These are phyloP conservation scores for Chalciporus chontae DNA, from an alignment of 768 basidiomycete species.

Conservation along the genomic window DNA sequence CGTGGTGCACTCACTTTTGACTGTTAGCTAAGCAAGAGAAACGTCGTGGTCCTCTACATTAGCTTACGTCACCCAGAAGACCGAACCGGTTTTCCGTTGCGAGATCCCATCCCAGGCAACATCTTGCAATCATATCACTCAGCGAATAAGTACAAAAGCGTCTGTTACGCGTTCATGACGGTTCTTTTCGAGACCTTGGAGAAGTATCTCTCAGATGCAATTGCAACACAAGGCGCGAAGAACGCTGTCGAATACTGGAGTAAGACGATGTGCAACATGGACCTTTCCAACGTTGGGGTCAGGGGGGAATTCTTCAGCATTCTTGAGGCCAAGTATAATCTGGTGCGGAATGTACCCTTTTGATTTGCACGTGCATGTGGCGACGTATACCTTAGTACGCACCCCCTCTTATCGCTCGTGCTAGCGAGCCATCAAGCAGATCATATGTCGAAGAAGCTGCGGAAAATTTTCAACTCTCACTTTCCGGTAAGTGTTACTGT, in stretches of 20 bases:
- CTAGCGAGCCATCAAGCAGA: no score
- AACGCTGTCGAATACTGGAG: neutral
- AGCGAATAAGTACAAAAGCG: neutral
- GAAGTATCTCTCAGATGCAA: neutral
- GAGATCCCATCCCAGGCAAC: neutral
- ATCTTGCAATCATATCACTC: neutral
- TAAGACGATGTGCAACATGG: neutral
- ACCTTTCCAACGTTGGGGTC: neutral
- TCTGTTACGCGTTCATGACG: neutral
- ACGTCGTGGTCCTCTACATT: slow-evolving; percentile 17
- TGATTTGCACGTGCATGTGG: no score
- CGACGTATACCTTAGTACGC: no score
- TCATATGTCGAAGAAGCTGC: no score
- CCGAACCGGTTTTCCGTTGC: slow-evolving; percentile 3
- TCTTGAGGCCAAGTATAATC: neutral
- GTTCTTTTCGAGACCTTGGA: neutral
- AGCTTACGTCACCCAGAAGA: slow-evolving; percentile 7
- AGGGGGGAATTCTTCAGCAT: neutral
- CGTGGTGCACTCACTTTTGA: neutral
- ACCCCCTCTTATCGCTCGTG: no score
- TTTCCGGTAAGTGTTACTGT: no score
- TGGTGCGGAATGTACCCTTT: neutral
- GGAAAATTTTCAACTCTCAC: no score
- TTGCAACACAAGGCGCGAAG: neutral
- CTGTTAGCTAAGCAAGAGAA: slow-evolving; percentile 7